Conservation (phyloP, 305 asterid species). For the Fraxinus paxiana region DNA sequence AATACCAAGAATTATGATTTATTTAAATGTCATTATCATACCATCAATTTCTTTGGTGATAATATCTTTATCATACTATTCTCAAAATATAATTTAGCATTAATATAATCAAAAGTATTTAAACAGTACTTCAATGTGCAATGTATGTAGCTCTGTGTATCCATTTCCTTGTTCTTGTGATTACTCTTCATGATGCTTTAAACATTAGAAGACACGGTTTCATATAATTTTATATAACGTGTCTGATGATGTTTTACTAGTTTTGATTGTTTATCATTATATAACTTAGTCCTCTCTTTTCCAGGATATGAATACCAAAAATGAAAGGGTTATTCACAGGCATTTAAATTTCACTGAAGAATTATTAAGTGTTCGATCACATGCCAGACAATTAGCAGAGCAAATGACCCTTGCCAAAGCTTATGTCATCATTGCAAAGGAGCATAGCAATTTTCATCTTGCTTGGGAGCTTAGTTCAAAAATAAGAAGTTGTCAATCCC, state of each 20-base stretch:
- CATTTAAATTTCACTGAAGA: constrained; percentile 38
- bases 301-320: constrained; percentile 53
- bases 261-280: constrained; percentile 3
- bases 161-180: neutral
- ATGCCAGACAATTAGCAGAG: constrained; percentile 50
- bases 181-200: neutral
- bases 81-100: neutral
- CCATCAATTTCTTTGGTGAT: neutral
- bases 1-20: neutral
- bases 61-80: neutral
- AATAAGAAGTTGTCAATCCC: constrained; percentile 43
- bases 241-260: neutral
- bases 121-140: neutral
- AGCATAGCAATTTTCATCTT: constrained; percentile 50
- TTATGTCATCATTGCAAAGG: constrained; percentile 46
- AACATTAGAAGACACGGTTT: neutral
- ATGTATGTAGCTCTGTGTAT: neutral
- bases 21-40: neutral
- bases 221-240: neutral
- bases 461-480: constrained; percentile 57
- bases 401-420: constrained; percentile 60
- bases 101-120: neutral
- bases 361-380: constrained; percentile 36
- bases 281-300: constrained; percentile 14
- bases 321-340: constrained; percentile 20